Percentiles rank a stretch among this genome's conserved stretches.
These are phyloP conservation scores for Colletotrichum sansevieriae DNA, from an alignment of 2,329 filamentous ascomycete species.

Conservation along the genomic window DNA sequence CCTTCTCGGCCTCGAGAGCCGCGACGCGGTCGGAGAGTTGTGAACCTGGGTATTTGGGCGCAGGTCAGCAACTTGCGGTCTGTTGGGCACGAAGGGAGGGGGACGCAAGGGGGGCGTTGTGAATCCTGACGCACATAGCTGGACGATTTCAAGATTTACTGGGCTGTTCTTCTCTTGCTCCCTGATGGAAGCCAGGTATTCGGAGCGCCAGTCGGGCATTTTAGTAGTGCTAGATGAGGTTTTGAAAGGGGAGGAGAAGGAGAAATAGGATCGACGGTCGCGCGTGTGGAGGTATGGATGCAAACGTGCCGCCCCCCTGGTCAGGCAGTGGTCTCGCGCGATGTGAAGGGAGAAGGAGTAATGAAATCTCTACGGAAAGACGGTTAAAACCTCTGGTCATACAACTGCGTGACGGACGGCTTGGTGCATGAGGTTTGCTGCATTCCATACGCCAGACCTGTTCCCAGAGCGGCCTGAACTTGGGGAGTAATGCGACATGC, in stretches of 20 bases:
- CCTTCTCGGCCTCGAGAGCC: conserved; percentile 71
- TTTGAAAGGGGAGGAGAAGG: background rate
- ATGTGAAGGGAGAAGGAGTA: no score
- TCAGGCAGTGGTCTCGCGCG: no score
- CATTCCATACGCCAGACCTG: conserved; percentile 16
- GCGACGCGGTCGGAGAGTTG: conserved; percentile 76
- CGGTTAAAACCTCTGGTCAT: background rate
- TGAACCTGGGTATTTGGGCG: conserved; percentile 62
- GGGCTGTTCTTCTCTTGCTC: conserved; percentile 77
- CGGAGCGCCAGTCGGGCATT: conserved; percentile 81
- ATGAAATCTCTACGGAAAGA: background rate
- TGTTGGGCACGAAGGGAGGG: background rate
- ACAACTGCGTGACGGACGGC: background rate
- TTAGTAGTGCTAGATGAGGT: background rate
- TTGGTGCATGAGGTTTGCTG: conserved; percentile 11
- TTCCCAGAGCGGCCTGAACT: conserved; percentile 19
- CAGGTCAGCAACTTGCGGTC: conserved; percentile 2
- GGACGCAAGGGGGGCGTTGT: conserved; percentile 48
- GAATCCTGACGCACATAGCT: conserved; percentile 72
- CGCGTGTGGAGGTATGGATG: background rate
- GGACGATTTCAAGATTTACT: conserved; percentile 75
- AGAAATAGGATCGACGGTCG: background rate
- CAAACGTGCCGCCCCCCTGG: background rate
- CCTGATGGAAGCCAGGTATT: conserved; percentile 82
- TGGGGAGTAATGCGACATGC: conserved; percentile 12